These are phyloP conservation scores for Caryopteris hybrid DNA, from an alignment of 305 asterid species.

Conservation along the genomic window DNA sequence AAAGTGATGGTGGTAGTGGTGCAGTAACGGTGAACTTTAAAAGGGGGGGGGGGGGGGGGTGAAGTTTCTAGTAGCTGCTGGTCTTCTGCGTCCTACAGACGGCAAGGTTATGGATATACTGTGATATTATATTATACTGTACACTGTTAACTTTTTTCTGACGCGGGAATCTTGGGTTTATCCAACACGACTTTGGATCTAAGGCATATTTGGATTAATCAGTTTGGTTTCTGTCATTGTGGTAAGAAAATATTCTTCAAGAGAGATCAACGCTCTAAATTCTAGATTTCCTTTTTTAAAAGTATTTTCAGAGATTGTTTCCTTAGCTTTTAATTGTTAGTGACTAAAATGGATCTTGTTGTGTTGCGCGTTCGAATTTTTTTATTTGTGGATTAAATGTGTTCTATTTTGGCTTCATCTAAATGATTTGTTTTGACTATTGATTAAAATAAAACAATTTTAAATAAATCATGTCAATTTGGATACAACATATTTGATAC, in stretches of 20 bases:
- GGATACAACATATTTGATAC: too few relatives aligned
- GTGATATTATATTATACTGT: too few relatives aligned
- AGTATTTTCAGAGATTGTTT: too few relatives aligned
- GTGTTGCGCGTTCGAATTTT: too few relatives aligned
- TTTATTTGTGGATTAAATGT: too few relatives aligned
- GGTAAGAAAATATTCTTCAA: background rate
- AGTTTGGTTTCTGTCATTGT: background rate
- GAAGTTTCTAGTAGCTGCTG: conserved; percentile 32
- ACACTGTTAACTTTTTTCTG: background rate
- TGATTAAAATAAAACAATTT: too few relatives aligned
- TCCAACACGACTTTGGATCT: background rate
- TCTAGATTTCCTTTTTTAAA: background rate
- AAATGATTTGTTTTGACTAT: too few relatives aligned
- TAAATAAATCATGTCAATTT: too few relatives aligned
- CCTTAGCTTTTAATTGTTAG: background rate
- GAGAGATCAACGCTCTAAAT: background rate
- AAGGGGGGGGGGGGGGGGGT: background rate
- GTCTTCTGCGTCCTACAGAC: background rate
- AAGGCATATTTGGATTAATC: background rate
- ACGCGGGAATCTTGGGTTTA: background rate
- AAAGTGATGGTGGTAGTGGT: background rate
- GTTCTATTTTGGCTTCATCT: too few relatives aligned
- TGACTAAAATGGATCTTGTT: too few relatives aligned
- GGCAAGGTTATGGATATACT: background rate
- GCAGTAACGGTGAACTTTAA: background rate